phyloP scores from a whole-genome alignment of 805 yeast species.

The Kazachstania africana region DNA sequence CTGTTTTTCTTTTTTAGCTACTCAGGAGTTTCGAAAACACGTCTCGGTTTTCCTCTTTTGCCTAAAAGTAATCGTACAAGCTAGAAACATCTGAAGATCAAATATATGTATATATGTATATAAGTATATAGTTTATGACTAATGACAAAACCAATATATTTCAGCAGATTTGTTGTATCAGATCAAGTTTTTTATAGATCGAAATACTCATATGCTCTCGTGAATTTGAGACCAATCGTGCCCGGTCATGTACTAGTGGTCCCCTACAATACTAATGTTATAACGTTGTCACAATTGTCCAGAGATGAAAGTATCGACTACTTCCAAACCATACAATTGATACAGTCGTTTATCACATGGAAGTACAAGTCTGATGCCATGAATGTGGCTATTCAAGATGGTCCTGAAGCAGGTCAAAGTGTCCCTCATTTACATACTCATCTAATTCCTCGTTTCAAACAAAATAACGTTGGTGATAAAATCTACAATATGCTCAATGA shows the following conservation, averaged over 20 bases:
- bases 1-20: too few relatives aligned
- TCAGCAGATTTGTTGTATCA: slow-evolving; percentile 25
- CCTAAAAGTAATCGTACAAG: too few relatives aligned
- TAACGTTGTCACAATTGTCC: slow-evolving; percentile 57
- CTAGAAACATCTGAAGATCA: too few relatives aligned
- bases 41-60: too few relatives aligned
- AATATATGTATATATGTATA: too few relatives aligned
- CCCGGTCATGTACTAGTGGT: slow-evolving; percentile 91
- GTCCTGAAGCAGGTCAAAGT: slow-evolving; percentile 92
- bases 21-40: too few relatives aligned
- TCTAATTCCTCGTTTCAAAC: slow-evolving; percentile 67
- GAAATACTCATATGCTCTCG: slow-evolving; percentile 66
- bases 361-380: slow-evolving; percentile 70
- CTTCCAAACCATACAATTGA: slow-evolving; percentile 59
- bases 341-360: slow-evolving; percentile 55
- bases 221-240: slow-evolving; percentile 81
- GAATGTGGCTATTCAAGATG: slow-evolving; percentile 92
- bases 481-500: slow-evolving; percentile 63
- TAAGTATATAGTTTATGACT: not conserved
- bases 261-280: slow-evolving; percentile 54
- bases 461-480: slow-evolving; percentile 54
- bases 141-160: slow-evolving; percentile 10
- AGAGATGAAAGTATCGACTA: slow-evolving; percentile 67
- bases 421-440: slow-evolving; percentile 94
- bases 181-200: slow-evolving; percentile 34